These are phyloP conservation scores for Marvania coccoides DNA, from an alignment of 139 green algal genomes.

Conservation along the genomic window DNA sequence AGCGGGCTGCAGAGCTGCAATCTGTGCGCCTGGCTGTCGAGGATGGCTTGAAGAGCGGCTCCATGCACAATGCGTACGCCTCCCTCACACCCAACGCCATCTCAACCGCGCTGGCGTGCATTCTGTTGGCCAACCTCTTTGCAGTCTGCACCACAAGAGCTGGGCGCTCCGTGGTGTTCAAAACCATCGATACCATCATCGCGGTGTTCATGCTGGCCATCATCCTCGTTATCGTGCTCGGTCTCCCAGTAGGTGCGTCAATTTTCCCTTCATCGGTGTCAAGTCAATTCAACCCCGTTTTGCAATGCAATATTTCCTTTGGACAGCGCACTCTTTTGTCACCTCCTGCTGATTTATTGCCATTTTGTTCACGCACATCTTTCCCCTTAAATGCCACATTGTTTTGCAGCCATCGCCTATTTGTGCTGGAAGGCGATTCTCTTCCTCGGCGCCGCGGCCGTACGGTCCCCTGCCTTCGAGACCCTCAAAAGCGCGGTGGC, in stretches of 20 bases:
- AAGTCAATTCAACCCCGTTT: not conserved
- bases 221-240: slow-evolving; percentile 27
- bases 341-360: not conserved
- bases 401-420: slow-evolving; percentile 8
- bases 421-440: not conserved
- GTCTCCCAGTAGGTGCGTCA: slow-evolving; percentile 35
- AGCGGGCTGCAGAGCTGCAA: no score
- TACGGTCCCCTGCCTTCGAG: no score
- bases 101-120: no score
- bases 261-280: not conserved
- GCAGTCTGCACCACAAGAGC: no score
- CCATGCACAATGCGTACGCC: no score
- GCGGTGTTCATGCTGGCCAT: slow-evolving; percentile 23
- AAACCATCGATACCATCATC: slow-evolving; percentile 7
- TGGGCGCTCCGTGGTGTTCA: no score
- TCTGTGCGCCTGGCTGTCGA: no score
- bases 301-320: not conserved
- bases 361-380: not conserved
- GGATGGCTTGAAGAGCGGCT: no score
- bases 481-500: no score
- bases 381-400: not conserved
- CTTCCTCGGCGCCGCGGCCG: no score
- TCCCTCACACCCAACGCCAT: no score
- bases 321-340: not conserved
- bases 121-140: no score